Evolutionary conservation across 768 basidiomycete genomes (phyloP).

Genomic region (Rubroboletus pulcherrimus): DNA sequence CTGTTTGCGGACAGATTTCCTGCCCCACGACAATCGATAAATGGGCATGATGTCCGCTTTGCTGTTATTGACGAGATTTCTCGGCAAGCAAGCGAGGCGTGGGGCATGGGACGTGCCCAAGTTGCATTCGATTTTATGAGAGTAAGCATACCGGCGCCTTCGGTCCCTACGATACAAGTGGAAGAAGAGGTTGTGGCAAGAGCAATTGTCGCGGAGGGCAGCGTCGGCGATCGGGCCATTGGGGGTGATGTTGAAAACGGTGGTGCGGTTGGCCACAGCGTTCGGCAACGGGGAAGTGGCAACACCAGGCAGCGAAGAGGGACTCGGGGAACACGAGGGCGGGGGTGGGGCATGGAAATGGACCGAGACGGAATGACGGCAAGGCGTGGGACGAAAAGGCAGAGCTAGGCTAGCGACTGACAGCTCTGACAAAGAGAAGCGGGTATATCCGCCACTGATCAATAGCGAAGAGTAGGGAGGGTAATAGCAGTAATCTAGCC

Average conservation of each 20-base stretch:
- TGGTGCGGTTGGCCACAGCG: neutral
- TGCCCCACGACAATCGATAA: constrained; percentile 38
- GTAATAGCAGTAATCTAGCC: neutral
- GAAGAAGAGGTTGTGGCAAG: neutral
- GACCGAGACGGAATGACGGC: neutral
- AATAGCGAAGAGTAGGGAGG: neutral
- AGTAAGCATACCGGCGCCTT: constrained; percentile 35
- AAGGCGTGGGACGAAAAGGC: neutral
- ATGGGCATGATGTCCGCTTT: constrained; percentile 31
- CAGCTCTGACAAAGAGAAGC: neutral
- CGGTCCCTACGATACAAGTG: neutral
- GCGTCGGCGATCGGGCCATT: neutral
- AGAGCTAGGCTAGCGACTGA: neutral
- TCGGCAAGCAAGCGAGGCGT: constrained; percentile 57
- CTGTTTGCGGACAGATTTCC: constrained; percentile 43
- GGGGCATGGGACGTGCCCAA: constrained; percentile 45
- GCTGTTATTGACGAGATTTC: constrained; percentile 59
- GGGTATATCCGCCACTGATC: neutral
- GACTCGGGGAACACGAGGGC: neutral
- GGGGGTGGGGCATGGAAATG: neutral
- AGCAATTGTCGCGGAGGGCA: neutral
- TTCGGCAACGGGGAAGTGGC: neutral
- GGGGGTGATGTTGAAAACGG: no score
- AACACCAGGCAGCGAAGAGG: neutral
- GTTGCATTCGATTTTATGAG: constrained; percentile 60